A percentile compares a stretch with the other conserved stretches of the same genome.
phyloP scores from a whole-genome alignment of 2,329 filamentous ascomycete species.

The Penicillium sp. region DNA sequence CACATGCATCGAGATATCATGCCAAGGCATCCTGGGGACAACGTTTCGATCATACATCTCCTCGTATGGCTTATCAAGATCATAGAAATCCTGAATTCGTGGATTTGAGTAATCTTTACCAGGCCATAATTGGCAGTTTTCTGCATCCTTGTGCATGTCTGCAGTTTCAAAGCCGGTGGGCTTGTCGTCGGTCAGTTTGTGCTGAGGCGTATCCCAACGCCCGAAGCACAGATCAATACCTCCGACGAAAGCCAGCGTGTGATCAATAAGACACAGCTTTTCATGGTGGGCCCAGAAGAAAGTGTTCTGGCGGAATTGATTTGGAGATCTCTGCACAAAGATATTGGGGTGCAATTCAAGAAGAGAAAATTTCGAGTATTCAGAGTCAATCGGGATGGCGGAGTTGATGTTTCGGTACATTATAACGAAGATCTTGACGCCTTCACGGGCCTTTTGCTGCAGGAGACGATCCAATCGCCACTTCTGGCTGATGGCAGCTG shows the following conservation, averaged over 20 bases:
- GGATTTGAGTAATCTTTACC: slow-evolving; percentile 99
- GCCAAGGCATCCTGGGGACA: slow-evolving; percentile 95
- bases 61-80: slow-evolving; percentile 89
- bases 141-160: slow-evolving; percentile 75
- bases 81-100: slow-evolving; percentile 91
- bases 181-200: slow-evolving; percentile 88
- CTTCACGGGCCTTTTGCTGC: slow-evolving; percentile 90
- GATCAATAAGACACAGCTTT: slow-evolving; percentile 95
- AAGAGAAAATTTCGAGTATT: slow-evolving; percentile 95
- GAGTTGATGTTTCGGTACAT: slow-evolving; percentile 98
- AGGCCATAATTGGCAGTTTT: slow-evolving; percentile 94
- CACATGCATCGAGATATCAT: slow-evolving; percentile 96
- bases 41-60: slow-evolving; percentile 96
- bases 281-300: slow-evolving; percentile 99
- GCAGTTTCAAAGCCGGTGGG: slow-evolving; percentile 87
- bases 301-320: slow-evolving; percentile 97
- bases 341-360: slow-evolving; percentile 95
- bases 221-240: slow-evolving; percentile 97
- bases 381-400: slow-evolving; percentile 94
- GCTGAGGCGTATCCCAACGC: slow-evolving; percentile 94
- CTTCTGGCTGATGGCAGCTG: slow-evolving; percentile 94
- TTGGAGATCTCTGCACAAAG: slow-evolving; percentile 92
- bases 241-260: slow-evolving; percentile 92
- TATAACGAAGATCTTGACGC: slow-evolving; percentile 96
- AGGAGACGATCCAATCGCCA: slow-evolving; percentile 92